phyloP scores from a whole-genome alignment of 23 red algal genomes.

The Chondrus crispus region DNA sequence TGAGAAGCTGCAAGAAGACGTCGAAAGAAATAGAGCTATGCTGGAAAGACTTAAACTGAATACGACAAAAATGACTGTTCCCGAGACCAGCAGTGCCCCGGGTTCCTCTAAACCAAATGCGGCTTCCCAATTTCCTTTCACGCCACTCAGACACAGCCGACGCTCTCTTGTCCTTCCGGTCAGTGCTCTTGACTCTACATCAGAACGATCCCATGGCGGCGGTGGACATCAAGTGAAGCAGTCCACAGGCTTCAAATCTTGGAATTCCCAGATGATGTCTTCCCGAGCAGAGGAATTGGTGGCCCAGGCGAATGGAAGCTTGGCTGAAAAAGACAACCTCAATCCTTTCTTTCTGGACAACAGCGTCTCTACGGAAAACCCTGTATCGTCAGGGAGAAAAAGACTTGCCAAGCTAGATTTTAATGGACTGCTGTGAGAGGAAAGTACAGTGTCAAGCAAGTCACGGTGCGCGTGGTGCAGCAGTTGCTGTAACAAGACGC shows the following conservation, averaged over 20 bases:
- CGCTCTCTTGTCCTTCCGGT: constrained; percentile 36
- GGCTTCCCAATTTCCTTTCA: background rate
- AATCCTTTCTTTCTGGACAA: constrained; percentile 48
- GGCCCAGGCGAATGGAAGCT: constrained; percentile 24
- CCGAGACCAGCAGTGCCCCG: background rate
- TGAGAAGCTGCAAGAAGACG: constrained; percentile 19
- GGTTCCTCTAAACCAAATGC: too few species aligned
- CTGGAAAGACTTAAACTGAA: constrained; percentile 13
- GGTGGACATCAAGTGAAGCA: background rate
- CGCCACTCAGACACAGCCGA: background rate
- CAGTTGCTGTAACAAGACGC: too few species aligned
- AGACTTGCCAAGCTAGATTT: too few species aligned
- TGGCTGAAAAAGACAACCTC: background rate
- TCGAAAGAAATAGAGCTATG: constrained; percentile 30
- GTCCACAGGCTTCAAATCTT: background rate
- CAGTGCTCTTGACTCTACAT: background rate
- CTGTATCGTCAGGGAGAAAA: too few species aligned
- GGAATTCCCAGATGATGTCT: constrained; percentile 24
- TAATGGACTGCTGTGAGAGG: too few species aligned
- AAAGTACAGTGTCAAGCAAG: too few species aligned
- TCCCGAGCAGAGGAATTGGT: constrained; percentile 46
- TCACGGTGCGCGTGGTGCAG: too few species aligned
- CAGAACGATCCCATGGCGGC: background rate
- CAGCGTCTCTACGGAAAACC: too few species aligned
- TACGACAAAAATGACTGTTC: background rate